These are phyloP conservation scores for Colletotrichum paranaense DNA, from an alignment of 2,329 filamentous ascomycete species.

Conservation along the genomic window DNA sequence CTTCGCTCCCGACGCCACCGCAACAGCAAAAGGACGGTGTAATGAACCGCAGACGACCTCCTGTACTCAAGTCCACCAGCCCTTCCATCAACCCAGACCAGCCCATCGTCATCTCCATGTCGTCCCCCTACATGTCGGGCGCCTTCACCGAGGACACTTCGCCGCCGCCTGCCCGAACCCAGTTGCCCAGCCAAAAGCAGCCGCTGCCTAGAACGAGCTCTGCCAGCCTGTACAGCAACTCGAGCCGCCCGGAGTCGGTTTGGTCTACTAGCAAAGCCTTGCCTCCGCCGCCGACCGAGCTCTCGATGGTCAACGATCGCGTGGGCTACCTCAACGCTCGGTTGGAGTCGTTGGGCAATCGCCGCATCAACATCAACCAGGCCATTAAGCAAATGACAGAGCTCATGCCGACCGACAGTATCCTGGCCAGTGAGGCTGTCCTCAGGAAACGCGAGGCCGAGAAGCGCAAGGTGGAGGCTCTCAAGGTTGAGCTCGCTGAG, in stretches of 20 bases:
- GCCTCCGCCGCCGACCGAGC: conserved; percentile 70
- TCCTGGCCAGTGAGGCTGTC: conserved; percentile 75
- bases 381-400: conserved; percentile 83
- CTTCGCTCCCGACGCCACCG: conserved; percentile 49
- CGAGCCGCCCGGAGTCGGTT: conserved; percentile 41
- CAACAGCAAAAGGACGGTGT: conserved; percentile 49
- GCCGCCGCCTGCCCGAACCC: conserved; percentile 20
- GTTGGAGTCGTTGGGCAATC: conserved; percentile 72
- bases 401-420: conserved; percentile 77
- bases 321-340: conserved; percentile 75
- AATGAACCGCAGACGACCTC: conserved; percentile 52
- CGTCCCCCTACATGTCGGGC: conserved; percentile 46
- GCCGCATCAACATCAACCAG: conserved; percentile 76
- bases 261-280: conserved; percentile 67
- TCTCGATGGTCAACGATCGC: conserved; percentile 67
- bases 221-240: conserved; percentile 20
- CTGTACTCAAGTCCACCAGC: conserved; percentile 41
- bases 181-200: conserved; percentile 31
- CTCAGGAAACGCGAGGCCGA: conserved; percentile 64
- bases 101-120: conserved; percentile 49
- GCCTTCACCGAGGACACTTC: conserved; percentile 38
- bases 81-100: conserved; percentile 31
- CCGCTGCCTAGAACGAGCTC: conserved; percentile 23
- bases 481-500: conserved; percentile 76
- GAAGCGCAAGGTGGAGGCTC: conserved; percentile 73